Conservation (phyloP, 768 basidiomycete genomes). For the Lactarius vividus region DNA sequence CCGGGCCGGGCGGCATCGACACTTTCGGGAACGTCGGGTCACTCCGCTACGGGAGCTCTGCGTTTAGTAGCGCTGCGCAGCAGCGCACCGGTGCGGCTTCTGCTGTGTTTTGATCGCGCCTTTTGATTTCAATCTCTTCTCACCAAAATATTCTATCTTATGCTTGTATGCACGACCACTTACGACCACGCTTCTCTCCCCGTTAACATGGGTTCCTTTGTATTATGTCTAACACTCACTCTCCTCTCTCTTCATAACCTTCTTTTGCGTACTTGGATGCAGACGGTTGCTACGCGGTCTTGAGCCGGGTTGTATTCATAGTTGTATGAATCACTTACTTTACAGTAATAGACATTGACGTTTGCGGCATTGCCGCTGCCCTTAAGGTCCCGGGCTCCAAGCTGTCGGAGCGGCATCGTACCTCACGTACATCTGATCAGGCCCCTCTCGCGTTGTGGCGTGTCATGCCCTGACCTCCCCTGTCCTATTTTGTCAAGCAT, state of each 20-base stretch:
- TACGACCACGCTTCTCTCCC: background rate
- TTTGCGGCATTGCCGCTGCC: too few species aligned
- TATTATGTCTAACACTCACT: background rate
- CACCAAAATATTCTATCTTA: background rate
- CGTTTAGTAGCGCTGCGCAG: constrained; percentile 13
- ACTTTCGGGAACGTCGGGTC: constrained; percentile 27
- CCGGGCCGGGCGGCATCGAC: constrained; percentile 21
- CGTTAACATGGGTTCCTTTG: background rate
- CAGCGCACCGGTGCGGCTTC: constrained; percentile 12
- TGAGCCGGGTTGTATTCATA: background rate
- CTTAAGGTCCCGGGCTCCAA: background rate
- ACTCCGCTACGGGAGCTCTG: constrained; percentile 23
- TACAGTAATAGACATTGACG: background rate
- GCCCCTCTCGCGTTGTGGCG: background rate
- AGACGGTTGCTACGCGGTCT: background rate
- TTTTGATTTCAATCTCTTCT: too few species aligned
- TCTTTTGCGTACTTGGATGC: background rate
- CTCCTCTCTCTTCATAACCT: background rate
- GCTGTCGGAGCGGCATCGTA: background rate
- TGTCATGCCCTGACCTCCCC: background rate
- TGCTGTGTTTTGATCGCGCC: background rate
- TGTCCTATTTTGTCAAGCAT: background rate
- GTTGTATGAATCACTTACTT: background rate
- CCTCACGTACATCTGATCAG: background rate
- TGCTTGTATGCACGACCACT: background rate